phyloP scores from a whole-genome alignment of 2,329 filamentous ascomycete species.

The Cytospora schulzeri region DNA sequence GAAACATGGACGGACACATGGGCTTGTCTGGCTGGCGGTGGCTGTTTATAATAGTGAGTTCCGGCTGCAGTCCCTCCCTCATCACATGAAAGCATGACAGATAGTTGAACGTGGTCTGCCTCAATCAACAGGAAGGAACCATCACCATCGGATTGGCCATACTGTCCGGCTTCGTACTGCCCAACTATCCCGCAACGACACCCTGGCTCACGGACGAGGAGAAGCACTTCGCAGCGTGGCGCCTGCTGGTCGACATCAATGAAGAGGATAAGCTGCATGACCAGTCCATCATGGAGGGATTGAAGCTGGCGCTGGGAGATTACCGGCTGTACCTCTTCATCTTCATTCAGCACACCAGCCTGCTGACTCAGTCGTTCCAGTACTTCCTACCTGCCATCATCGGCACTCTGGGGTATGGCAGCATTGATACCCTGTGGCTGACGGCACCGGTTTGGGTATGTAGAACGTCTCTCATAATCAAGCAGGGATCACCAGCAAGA shows the following conservation, averaged over 20 bases:
- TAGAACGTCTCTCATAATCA: neutral
- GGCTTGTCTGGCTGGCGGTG: constrained; percentile 37
- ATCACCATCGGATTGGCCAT: constrained; percentile 27
- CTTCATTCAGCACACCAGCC: constrained; percentile 54
- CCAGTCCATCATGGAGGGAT: constrained; percentile 29
- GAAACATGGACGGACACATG: constrained; percentile 39
- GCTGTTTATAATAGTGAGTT: constrained; percentile 36
- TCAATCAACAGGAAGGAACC: constrained; percentile 2
- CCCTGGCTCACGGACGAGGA: constrained; percentile 30
- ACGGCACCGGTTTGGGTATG: constrained; percentile 59
- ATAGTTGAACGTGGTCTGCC: neutral
- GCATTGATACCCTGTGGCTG: constrained; percentile 57
- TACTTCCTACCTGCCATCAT: constrained; percentile 69
- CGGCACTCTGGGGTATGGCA: constrained; percentile 59
- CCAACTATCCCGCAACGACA: constrained; percentile 29
- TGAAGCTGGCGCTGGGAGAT: constrained; percentile 35
- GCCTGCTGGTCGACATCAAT: constrained; percentile 30
- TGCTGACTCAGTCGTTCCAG: constrained; percentile 59
- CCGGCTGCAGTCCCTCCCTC: neutral
- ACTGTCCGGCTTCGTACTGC: constrained; percentile 26
- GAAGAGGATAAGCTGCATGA: constrained; percentile 30
- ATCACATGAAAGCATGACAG: neutral
- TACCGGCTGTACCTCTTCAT: constrained; percentile 55
- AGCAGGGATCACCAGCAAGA: neutral
- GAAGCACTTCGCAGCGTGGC: constrained; percentile 28